A percentile compares a stretch with the other conserved stretches of the same genome.
Conservation (phyloP, 2,329 filamentous ascomycete species). For the Colletotrichum cordylinicola region DNA sequence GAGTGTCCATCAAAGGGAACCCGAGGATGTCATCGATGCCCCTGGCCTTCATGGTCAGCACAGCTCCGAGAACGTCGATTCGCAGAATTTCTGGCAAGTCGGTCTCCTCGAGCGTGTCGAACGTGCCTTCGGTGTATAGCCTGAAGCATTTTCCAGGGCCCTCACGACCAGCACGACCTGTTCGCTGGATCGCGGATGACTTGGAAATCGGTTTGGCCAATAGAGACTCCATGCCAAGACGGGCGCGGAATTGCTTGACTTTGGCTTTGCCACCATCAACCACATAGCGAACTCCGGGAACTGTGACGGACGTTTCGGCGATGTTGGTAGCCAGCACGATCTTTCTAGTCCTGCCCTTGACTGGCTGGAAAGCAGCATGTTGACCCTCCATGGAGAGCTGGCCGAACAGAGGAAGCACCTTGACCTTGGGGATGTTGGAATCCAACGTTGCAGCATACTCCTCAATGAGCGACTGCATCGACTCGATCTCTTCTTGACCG, state of each 20-base stretch:
- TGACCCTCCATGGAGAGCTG: constrained; percentile 88
- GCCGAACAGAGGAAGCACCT: constrained; percentile 84
- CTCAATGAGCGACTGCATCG: constrained; percentile 79
- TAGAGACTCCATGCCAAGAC: constrained; percentile 87
- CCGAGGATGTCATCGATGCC: constrained; percentile 81
- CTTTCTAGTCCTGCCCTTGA: constrained; percentile 79
- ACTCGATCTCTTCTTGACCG: constrained; percentile 91
- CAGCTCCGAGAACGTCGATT: constrained; percentile 84
- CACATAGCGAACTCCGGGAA: constrained; percentile 89
- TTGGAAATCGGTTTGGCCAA: constrained; percentile 90
- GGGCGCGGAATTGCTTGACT: constrained; percentile 86
- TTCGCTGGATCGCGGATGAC: constrained; percentile 89
- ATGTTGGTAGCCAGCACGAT: constrained; percentile 95
- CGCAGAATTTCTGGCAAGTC: constrained; percentile 90
- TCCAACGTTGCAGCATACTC: constrained; percentile 78
- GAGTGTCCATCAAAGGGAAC: constrained; percentile 87
- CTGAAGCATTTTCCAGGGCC: constrained; percentile 88
- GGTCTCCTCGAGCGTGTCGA: constrained; percentile 70
- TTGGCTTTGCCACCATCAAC: constrained; percentile 95
- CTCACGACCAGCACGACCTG: constrained; percentile 92
- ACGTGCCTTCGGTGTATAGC: constrained; percentile 84
- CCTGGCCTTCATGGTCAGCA: constrained; percentile 92
- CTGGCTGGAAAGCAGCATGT: constrained; percentile 82
- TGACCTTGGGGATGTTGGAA: constrained; percentile 74
- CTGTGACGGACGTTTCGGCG: constrained; percentile 97